These are phyloP conservation scores for Vanderwaltozyma verrucispora DNA, from an alignment of 805 yeast species.

Conservation along the genomic window DNA sequence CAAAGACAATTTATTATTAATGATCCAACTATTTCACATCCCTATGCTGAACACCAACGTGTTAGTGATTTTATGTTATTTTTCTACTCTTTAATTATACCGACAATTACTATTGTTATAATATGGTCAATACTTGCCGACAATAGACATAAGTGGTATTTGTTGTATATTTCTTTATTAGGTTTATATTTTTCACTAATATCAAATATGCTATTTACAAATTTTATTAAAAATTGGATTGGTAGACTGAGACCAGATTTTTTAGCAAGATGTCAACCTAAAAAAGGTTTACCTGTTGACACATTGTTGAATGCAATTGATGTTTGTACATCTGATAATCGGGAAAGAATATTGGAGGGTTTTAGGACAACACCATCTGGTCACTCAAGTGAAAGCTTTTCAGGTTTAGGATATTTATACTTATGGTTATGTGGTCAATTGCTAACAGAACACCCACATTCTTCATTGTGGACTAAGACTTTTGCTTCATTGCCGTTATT, in stretches of 20 bases:
- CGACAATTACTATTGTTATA: slow-evolving; percentile 33
- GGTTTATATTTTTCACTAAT: slow-evolving; percentile 56
- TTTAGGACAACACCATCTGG: slow-evolving; percentile 79
- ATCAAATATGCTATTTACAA: slow-evolving; percentile 54
- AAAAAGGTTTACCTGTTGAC: slow-evolving; percentile 43
- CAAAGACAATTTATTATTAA: slow-evolving; percentile 67
- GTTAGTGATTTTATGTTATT: slow-evolving; percentile 50
- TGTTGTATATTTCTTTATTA: slow-evolving; percentile 51
- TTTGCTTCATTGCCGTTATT: slow-evolving; percentile 46
- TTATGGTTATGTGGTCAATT: slow-evolving; percentile 65
- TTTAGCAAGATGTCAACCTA: slow-evolving; percentile 73
- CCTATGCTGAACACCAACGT: slow-evolving; percentile 64
- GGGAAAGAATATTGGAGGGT: slow-evolving; percentile 46
- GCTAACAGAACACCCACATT: slow-evolving; percentile 34
- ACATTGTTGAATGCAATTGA: slow-evolving; percentile 50
- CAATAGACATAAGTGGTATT: slow-evolving; percentile 45
- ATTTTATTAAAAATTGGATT: slow-evolving; percentile 67
- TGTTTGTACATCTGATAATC: slow-evolving; percentile 48
- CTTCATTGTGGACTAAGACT: slow-evolving; percentile 56
- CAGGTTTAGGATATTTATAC: slow-evolving; percentile 53
- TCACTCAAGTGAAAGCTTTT: slow-evolving; percentile 61
- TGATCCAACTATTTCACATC: slow-evolving; percentile 73
- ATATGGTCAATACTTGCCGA: slow-evolving; percentile 27
- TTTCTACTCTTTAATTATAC: slow-evolving; percentile 42
- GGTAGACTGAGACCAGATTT: slow-evolving; percentile 93